A percentile compares a stretch with the other conserved stretches of the same genome.
Conservation (phyloP, 225 moss, liverwort and hornwort genomes). For the Rhytidiadelphus loreus region DNA sequence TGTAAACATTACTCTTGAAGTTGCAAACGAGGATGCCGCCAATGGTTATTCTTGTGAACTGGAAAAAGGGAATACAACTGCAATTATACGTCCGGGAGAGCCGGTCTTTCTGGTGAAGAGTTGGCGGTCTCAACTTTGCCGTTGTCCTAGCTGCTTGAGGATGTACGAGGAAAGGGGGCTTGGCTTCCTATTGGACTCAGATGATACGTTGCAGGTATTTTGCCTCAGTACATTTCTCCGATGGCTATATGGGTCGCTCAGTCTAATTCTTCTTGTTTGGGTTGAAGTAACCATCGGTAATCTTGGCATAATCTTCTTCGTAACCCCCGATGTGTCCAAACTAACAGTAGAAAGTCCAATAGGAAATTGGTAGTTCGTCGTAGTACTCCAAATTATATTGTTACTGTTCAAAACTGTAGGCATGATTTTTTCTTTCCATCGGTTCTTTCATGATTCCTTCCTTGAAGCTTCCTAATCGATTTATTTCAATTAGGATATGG, state of each 20-base stretch:
- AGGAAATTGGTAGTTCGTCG: not conserved
- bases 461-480: not conserved
- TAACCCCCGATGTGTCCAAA: not conserved
- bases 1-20: not conserved
- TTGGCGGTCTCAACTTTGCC: slow-evolving; percentile 72
- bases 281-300: not conserved
- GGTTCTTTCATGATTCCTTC: not conserved
- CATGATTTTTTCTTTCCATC: not conserved
- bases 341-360: not conserved
- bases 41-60: slow-evolving; percentile 12
- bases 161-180: slow-evolving; percentile 44
- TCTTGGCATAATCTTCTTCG: not conserved
- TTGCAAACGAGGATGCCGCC: not conserved
- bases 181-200: slow-evolving; percentile 52
- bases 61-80: not conserved
- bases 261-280: not conserved
- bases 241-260: not conserved
- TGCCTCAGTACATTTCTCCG: not conserved
- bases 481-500: not conserved
- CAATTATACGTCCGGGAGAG: slow-evolving; percentile 4
- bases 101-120: slow-evolving; percentile 57
- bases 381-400: not conserved
- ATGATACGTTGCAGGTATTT: slow-evolving; percentile 65
- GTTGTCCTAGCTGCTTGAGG: slow-evolving; percentile 47
- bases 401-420: not conserved